Evolutionary conservation across 164 flowering plant species (phyloP).

Genomic region (Pachysandra terminalis): DNA sequence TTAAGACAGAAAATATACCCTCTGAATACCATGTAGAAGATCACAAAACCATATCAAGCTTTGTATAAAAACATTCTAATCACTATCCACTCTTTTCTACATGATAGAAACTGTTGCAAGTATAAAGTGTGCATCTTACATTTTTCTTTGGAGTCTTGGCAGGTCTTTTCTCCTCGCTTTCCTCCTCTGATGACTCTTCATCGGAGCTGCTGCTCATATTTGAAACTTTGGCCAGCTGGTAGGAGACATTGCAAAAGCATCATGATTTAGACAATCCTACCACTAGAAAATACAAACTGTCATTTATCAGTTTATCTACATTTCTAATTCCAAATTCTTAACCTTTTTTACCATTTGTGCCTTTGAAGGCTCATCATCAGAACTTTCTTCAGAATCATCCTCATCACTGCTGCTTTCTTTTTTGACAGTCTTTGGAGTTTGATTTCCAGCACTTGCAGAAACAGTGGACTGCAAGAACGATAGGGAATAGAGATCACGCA

Average conservation of each 20-base stretch:
- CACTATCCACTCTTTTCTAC: no score
- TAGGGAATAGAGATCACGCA: neutral
- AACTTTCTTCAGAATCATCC: conserved; percentile 28
- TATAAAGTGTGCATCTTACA: conserved; percentile 15
- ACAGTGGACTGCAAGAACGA: conserved; percentile 6
- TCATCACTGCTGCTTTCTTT: conserved; percentile 29
- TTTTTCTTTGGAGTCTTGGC: conserved; percentile 41
- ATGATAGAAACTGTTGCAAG: no score
- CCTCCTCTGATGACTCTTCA: conserved; percentile 37
- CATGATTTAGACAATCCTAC: no score
- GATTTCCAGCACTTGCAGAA: conserved; percentile 11
- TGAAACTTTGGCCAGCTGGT: conserved; percentile 15
- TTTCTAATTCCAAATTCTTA: no score
- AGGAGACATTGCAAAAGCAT: neutral
- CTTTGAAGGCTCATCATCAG: conserved; percentile 33
- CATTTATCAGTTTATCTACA: no score
- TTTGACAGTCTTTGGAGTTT: conserved; percentile 8
- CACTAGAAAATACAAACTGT: no score
- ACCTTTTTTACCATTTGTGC: conserved; percentile 17
- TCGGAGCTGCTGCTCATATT: conserved; percentile 29
- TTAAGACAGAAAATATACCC: no score
- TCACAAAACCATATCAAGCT: no score
- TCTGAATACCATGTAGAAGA: no score
- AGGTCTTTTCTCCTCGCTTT: conserved; percentile 36
- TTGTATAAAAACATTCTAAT: no score